Conservation (phyloP, 257 asterid genomes). For the Scutellaria baicalensis region DNA sequence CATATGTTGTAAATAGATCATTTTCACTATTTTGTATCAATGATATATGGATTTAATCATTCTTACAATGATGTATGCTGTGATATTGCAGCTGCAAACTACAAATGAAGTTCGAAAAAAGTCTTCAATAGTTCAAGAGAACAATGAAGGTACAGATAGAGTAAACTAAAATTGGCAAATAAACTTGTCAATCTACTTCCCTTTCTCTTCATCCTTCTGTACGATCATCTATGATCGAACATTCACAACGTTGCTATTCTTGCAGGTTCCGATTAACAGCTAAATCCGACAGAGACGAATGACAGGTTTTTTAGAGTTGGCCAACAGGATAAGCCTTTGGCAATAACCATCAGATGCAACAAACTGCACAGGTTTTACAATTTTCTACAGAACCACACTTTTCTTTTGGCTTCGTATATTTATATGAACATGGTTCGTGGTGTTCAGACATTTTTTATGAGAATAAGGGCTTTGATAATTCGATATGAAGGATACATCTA, state of each 20-base stretch:
- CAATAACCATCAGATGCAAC: background rate
- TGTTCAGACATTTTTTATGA: too few species aligned
- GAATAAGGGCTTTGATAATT: too few species aligned
- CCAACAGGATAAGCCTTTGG: background rate
- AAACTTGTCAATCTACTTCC: background rate
- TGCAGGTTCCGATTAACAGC: background rate
- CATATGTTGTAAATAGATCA: too few species aligned
- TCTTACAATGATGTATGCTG: background rate
- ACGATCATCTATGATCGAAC: background rate
- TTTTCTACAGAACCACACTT: background rate
- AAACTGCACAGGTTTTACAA: background rate
- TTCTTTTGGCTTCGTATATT: too few species aligned
- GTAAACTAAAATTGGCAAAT: conserved; percentile 14
- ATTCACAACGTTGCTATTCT: background rate
- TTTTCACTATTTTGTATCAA: too few species aligned
- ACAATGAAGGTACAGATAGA: conserved; percentile 18
- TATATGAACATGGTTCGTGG: too few species aligned
- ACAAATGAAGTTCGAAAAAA: too few species aligned
- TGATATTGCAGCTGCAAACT: conserved; percentile 29
- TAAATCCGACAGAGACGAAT: background rate
- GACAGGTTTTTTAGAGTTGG: background rate
- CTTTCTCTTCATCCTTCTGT: background rate
- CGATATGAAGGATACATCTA: too few species aligned
- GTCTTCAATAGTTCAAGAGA: conserved; percentile 5
- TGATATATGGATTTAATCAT: too few species aligned